Conservation (phyloP, 768 basidiomycete species). For the Kwoniella dendrophila region DNA sequence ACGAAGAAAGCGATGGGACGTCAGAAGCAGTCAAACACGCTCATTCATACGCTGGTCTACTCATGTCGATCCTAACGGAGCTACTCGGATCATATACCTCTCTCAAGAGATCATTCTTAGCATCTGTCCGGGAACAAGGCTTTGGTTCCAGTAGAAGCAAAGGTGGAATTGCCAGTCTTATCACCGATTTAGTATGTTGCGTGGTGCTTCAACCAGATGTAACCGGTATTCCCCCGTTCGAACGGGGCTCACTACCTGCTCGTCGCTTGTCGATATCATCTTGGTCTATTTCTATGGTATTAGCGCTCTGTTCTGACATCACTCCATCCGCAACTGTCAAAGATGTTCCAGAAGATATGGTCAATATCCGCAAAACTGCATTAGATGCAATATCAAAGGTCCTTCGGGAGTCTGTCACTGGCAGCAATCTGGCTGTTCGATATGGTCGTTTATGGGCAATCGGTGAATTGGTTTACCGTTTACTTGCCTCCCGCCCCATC, state of each 20-base stretch:
- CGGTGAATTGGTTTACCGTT: slow-evolving; percentile 80
- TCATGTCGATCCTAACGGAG: slow-evolving; percentile 67
- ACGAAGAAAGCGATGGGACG: neutral
- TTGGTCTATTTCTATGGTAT: slow-evolving; percentile 70
- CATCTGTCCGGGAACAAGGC: slow-evolving; percentile 65
- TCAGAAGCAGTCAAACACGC: neutral
- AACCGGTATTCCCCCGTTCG: slow-evolving; percentile 59
- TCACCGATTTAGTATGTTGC: slow-evolving; percentile 79
- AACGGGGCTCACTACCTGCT: slow-evolving; percentile 59
- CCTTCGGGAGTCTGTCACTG: slow-evolving; percentile 73
- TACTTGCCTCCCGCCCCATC: slow-evolving; percentile 71
- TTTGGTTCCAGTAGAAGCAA: slow-evolving; percentile 61
- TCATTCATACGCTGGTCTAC: slow-evolving; percentile 32
- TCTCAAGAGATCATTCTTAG: slow-evolving; percentile 85
- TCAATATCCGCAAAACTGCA: slow-evolving; percentile 89
- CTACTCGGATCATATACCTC: slow-evolving; percentile 87
- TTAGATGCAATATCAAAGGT: slow-evolving; percentile 83
- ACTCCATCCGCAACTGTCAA: slow-evolving; percentile 68
- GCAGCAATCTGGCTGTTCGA: slow-evolving; percentile 66
- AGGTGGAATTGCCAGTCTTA: slow-evolving; percentile 69
- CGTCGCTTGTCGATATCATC: slow-evolving; percentile 53
- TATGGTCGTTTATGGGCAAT: slow-evolving; percentile 88
- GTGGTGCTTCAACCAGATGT: slow-evolving; percentile 68
- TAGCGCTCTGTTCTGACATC: slow-evolving; percentile 90
- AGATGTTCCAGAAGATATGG: slow-evolving; percentile 73